A percentile compares a stretch with the other conserved stretches of the same genome.
These are phyloP conservation scores for Penicillium nordicum DNA, from an alignment of 2,329 filamentous ascomycete genomes.

Conservation along the genomic window DNA sequence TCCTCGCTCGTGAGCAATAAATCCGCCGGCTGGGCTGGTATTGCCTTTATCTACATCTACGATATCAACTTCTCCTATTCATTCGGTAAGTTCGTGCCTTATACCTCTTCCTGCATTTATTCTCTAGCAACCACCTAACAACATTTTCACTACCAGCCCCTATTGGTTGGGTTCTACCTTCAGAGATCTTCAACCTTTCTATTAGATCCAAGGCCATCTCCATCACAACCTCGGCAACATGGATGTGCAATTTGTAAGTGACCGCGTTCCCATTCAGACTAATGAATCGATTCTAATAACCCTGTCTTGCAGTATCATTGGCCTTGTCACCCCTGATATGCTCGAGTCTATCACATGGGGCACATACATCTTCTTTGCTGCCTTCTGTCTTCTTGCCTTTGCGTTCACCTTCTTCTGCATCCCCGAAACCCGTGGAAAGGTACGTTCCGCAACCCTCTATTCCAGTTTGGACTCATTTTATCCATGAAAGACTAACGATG, in stretches of 20 bases:
- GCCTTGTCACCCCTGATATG: slow-evolving; percentile 38
- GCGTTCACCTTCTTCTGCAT: slow-evolving; percentile 36
- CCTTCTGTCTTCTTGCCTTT: slow-evolving; percentile 36
- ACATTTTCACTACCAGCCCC: slow-evolving; percentile 23
- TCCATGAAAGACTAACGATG: not conserved
- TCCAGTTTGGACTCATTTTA: no score
- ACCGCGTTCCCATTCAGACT: not conserved
- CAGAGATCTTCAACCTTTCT: slow-evolving; percentile 40
- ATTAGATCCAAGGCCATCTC: slow-evolving; percentile 40
- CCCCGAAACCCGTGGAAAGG: slow-evolving; percentile 37
- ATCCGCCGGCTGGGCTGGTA: slow-evolving; percentile 36
- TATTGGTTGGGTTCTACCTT: slow-evolving; percentile 40
- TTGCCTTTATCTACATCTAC: slow-evolving; percentile 40
- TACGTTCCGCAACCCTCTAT: slow-evolving; percentile 7
- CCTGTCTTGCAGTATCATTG: slow-evolving; percentile 29
- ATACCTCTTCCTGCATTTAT: not conserved
- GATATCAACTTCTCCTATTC: slow-evolving; percentile 40
- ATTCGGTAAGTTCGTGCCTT: slow-evolving; percentile 27
- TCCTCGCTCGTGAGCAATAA: slow-evolving; percentile 27
- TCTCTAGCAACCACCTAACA: not conserved
- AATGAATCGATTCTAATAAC: not conserved
- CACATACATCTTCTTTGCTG: slow-evolving; percentile 42
- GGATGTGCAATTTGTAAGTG: slow-evolving; percentile 41
- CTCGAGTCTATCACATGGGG: slow-evolving; percentile 37
- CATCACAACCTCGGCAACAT: slow-evolving; percentile 38